A percentile compares a stretch with the other conserved stretches of the same genome.
Conservation (phyloP, 495 filamentous ascomycete genomes). For the Wilcoxina mikolae region DNA sequence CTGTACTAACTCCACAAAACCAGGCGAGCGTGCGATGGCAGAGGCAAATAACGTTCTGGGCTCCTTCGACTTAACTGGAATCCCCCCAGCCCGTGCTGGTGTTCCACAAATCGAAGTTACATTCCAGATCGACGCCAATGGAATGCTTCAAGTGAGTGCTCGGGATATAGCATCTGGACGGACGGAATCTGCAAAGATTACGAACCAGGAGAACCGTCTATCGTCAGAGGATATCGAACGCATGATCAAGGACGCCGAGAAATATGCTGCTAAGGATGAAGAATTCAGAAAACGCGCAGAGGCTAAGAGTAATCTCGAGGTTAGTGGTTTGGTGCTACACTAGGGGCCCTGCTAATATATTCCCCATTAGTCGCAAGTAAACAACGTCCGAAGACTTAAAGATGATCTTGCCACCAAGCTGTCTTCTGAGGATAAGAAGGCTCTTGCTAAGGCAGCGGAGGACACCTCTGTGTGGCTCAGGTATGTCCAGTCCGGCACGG, state of each 20-base stretch:
- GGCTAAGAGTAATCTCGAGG: neutral
- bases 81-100: conserved; percentile 84
- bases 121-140: conserved; percentile 93
- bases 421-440: conserved; percentile 78
- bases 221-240: conserved; percentile 93
- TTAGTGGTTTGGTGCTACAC: neutral
- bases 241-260: conserved; percentile 92
- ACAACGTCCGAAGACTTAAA: conserved; percentile 36
- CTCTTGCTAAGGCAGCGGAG: conserved; percentile 88
- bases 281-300: conserved; percentile 25
- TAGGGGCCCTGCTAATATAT: too few species aligned
- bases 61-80: conserved; percentile 93
- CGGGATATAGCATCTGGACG: conserved; percentile 94
- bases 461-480: conserved; percentile 80
- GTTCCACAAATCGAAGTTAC: conserved; percentile 96
- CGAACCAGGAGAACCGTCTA: conserved; percentile 94
- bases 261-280: conserved; percentile 98
- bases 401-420: neutral
- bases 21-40: conserved; percentile 69
- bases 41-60: conserved; percentile 92
- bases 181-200: conserved; percentile 88
- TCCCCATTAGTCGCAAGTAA: conserved; percentile 86
- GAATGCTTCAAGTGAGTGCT: conserved; percentile 88
- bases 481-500: neutral
- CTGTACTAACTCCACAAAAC: neutral